Evolutionary conservation across 2,329 filamentous ascomycete genomes (phyloP), one percentile per base, ranked within the genome.

Genomic region (Nigrospora sphaerica): DNA sequence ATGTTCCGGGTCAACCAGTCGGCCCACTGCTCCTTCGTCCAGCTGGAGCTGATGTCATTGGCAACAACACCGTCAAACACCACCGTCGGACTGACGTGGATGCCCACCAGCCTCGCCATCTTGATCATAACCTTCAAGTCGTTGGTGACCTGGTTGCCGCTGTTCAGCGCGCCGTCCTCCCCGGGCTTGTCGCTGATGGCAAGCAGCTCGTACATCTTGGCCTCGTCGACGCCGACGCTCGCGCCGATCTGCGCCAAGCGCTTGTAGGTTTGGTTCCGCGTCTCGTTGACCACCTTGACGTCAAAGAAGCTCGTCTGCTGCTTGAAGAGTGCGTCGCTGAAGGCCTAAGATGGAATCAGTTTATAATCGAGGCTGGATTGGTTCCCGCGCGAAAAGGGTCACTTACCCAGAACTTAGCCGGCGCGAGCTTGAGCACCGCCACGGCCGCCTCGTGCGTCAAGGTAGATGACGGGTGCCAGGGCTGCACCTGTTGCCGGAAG

Each of bases 51-150:
- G 54, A 95, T 86, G 43, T 85, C 81, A 53, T 80, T 81, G 59
- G 87, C 86, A 42, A 95, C 83, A 19, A 95, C 79, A 0, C 91
- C 90, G 66, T 97, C 83, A 64, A 95, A 91, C 42, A 95, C 74
- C 17, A 92, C 89, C 0, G 91, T 96, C 2, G 92, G 92, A 37
- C 88, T 92, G 36, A 96, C 88, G 70, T 97, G 92, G 38, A 95
- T 81, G 12, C 91, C 86, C 10, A 87, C 78, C 54, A 93, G 68
- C 38, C 92, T 74, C 57, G 88, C 78, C 64, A 84, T 84, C 77
- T 91, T 95, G 51, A 92, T 81, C 58, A 92, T 71, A 42, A 88
- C 67, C 74, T 95, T 96, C 46, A 96, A 66, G 64, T 95, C 89
- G 62, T 86, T 78, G 19, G 91, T 96, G 44, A 95, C 85, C 47